Base-by-base conservation (phyloP, 2,329 filamentous ascomycete genomes). In the Cercospora sesami region DNA sequence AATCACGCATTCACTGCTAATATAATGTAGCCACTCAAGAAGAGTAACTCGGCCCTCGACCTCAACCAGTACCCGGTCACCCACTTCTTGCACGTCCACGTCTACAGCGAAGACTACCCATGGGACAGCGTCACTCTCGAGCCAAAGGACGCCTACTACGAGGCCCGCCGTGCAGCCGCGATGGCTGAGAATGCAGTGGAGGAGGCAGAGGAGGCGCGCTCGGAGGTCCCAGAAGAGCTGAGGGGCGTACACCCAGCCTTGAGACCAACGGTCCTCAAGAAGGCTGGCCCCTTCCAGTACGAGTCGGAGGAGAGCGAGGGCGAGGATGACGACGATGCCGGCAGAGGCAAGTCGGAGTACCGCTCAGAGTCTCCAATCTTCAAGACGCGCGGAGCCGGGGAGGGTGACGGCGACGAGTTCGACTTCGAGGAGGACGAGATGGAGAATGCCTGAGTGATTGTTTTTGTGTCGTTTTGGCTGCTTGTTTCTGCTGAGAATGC, bases 11-110 rank as follows among this genome's bases (percentile, higher is more conserved):
- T 30, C 30, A 42, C 45, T 21, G 16, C 63, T 70, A 39, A 28
- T 10, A 45, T 14, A 8, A 12, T 45, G 3, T 76, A 66, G 71
- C 69, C 28, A 31, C 68, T 86, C 53, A 73, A 84, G 66, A 72
- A 77, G 23, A 80, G 79, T 30, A 73, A 78, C 23, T 80, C 79
- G 42, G 78, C 80, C 64, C 75, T 83, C 18, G 80, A 83, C 63
- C 68, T 78, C 7, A 72, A 75, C 2, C 69, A 76, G 28, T 78
- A 76, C 33, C 76, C 76, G 0, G 77, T 84, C 33, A 63, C 75
- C 3, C 83, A 84, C 72, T 75, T 85, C 60, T 84, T 83, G 0
- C 84, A 82, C 71, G 77, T 76, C 12, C 75, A 78, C 10, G 76
- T 86, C 53, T 73, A 76, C n/a, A 73, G 74, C 18, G 71, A 72